These are phyloP conservation scores for Aspergillus awamori DNA, from an alignment of 2,329 filamentous ascomycete genomes.

Conservation along the genomic window DNA sequence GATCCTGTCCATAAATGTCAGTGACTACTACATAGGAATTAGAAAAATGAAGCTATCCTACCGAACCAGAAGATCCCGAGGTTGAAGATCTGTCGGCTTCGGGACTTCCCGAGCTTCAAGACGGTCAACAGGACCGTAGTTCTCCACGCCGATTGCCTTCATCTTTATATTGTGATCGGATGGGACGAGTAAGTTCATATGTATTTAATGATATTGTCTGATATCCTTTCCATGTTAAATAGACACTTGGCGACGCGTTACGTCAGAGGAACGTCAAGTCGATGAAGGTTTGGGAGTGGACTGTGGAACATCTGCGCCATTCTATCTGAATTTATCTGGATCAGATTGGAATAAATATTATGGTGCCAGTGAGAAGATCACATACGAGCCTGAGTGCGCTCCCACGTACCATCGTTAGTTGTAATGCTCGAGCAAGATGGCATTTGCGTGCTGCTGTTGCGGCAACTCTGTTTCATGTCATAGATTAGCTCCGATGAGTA, in stretches of 20 bases:
- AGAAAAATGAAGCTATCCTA: slow-evolving; percentile 13
- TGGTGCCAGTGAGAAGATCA: no score
- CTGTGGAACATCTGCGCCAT: neutral
- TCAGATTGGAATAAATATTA: no score
- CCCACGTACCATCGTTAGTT: no score
- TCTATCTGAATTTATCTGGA: neutral
- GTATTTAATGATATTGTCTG: neutral
- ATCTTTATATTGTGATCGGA: neutral
- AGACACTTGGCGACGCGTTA: neutral
- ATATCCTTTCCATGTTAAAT: neutral
- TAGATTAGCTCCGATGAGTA: no score
- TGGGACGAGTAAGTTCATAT: no score
- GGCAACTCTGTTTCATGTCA: no score
- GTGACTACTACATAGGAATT: neutral
- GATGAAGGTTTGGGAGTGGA: neutral
- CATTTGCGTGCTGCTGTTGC: no score
- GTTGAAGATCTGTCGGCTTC: slow-evolving; percentile 31
- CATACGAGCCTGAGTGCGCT: no score
- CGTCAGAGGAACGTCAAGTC: neutral
- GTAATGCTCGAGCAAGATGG: no score
- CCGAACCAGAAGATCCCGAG: slow-evolving; percentile 42
- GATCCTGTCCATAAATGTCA: slow-evolving; percentile 25
- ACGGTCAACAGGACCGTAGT: slow-evolving; percentile 23
- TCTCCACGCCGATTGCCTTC: slow-evolving; percentile 19
- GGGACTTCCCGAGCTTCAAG: slow-evolving; percentile 22